Evolutionary conservation across 345 rosid species (phyloP), one percentile per base, ranked within the genome.

Genomic region (Murraya koenigii): DNA sequence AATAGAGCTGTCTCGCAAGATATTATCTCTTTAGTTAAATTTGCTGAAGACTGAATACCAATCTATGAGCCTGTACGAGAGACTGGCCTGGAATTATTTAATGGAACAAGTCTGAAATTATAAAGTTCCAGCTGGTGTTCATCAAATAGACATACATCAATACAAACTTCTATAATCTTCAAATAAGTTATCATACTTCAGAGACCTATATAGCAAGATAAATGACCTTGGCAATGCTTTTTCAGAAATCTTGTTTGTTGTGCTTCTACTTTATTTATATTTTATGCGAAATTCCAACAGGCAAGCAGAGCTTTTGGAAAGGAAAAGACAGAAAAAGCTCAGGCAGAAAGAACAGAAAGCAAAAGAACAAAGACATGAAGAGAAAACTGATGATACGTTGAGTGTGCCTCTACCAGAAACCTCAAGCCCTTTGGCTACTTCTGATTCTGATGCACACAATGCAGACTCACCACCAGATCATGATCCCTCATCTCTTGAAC

Each of bases 281-380:
- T 78, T 25, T 71, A 58, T 55, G 22, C 72, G 38, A 72, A 79
- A 68, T 65, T 55, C 64, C 61, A 72, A 70, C 75, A 96, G 97
- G 84, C 95, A 88, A 80, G 92, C 91, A 69, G 93, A 90, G 84
- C 88, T 90, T 74, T 78, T 88, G 87, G 97, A 94, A 84, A 88
- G 87, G 88, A 97, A 88, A 83, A 90, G 90, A 86, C 92, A 83
- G 87, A 94, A 90, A 79, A 91, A 89, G 83, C 92, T 90, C 44
- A 84, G 97, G 87, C 97, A 90, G 83, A 96, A 90, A 79, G 95
- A 91, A 71, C 95, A 84, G 79, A 92, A 86, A 86, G 92, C 90
- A 69, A 96, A 90, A 86, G 97, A 88, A 66, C 94, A 87, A 71
- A 85, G 76, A 76, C 79, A 78, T 52, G 87, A 58, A 70, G 84